A percentile compares a stretch with the other conserved stretches of the same genome.
Evolutionary conservation across 1,284 basidiomycete genomes (phyloP).

Genomic region (Pseudozyma pruni): DNA sequence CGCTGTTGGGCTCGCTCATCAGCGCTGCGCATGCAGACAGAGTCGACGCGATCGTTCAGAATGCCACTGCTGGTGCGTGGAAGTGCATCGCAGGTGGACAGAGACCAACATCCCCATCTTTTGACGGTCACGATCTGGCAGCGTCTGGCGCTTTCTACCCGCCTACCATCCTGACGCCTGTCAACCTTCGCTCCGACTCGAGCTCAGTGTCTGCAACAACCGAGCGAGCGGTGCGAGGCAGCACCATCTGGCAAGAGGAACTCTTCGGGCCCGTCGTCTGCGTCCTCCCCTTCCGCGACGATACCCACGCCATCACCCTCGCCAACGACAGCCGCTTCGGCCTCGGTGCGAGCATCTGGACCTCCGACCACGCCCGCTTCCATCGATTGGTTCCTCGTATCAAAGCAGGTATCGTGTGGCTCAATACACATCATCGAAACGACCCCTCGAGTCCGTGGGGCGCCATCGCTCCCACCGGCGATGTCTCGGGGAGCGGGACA

Average conservation of each 20-base stretch:
- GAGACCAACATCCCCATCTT: slow-evolving; percentile 73
- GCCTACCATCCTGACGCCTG: slow-evolving; percentile 75
- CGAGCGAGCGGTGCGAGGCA: slow-evolving; percentile 36
- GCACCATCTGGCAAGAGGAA: slow-evolving; percentile 82
- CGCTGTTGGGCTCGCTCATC: slow-evolving; percentile 81
- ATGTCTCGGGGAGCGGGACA: slow-evolving; percentile 1
- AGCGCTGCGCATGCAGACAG: slow-evolving; percentile 75
- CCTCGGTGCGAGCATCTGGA: slow-evolving; percentile 83
- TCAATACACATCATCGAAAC: slow-evolving; percentile 86
- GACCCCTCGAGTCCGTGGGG: slow-evolving; percentile 89
- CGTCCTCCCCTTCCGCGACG: slow-evolving; percentile 66
- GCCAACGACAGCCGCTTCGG: slow-evolving; percentile 83
- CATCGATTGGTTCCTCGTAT: slow-evolving; percentile 13
- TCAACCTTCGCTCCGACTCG: slow-evolving; percentile 39
- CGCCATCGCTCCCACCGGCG: slow-evolving; percentile 67
- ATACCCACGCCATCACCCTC: slow-evolving; percentile 75
- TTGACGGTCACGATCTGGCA: slow-evolving; percentile 77
- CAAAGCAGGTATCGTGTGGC: slow-evolving; percentile 77
- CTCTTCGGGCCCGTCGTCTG: slow-evolving; percentile 82
- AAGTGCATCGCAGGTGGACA: slow-evolving; percentile 75
- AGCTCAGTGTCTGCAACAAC: slow-evolving; percentile 27
- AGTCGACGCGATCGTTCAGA: slow-evolving; percentile 74
- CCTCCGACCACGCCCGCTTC: slow-evolving; percentile 70
- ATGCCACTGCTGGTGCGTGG: slow-evolving; percentile 70
- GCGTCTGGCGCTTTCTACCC: slow-evolving; percentile 78